Percentiles rank a stretch among this genome's conserved stretches.
Conservation (phyloP, 306 rosid genomes). For the Casuarina glauca region DNA sequence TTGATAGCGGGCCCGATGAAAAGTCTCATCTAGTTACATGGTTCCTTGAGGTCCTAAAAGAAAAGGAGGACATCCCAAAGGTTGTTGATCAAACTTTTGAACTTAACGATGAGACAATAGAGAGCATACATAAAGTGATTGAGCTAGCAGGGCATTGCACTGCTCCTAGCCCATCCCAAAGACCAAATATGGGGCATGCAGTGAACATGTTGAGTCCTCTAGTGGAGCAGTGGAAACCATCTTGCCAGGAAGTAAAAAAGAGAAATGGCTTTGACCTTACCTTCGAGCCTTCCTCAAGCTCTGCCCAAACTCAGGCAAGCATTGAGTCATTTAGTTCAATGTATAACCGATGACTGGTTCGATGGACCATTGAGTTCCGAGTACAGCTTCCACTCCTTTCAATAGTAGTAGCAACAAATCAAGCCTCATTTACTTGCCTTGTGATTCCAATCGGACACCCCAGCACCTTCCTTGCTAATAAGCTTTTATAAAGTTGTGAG, state of each 20-base stretch:
- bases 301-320: conserved; percentile 13
- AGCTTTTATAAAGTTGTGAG: too few relatives aligned
- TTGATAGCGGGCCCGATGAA: conserved; percentile 73
- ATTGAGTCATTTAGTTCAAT: too few relatives aligned
- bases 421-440: too few relatives aligned
- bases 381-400: too few relatives aligned
- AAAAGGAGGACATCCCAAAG: conserved; percentile 87
- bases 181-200: conserved; percentile 92
- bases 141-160: conserved; percentile 90
- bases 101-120: conserved; percentile 86
- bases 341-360: too few relatives aligned
- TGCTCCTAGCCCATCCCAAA: conserved; percentile 82
- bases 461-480: too few relatives aligned
- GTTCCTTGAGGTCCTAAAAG: conserved; percentile 72
- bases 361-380: too few relatives aligned
- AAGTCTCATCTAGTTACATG: conserved; percentile 81
- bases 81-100: conserved; percentile 68
- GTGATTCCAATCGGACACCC: too few relatives aligned
- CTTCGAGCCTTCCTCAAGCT: conserved; percentile 82
- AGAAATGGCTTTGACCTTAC: conserved; percentile 56
- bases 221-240: conserved; percentile 83
- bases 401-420: too few relatives aligned
- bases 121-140: conserved; percentile 77
- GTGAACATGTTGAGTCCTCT: conserved; percentile 78
- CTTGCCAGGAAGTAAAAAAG: conserved; percentile 61